phyloP scores from a whole-genome alignment of 257 asterid genomes.

The Paraleonurus japonicus region DNA sequence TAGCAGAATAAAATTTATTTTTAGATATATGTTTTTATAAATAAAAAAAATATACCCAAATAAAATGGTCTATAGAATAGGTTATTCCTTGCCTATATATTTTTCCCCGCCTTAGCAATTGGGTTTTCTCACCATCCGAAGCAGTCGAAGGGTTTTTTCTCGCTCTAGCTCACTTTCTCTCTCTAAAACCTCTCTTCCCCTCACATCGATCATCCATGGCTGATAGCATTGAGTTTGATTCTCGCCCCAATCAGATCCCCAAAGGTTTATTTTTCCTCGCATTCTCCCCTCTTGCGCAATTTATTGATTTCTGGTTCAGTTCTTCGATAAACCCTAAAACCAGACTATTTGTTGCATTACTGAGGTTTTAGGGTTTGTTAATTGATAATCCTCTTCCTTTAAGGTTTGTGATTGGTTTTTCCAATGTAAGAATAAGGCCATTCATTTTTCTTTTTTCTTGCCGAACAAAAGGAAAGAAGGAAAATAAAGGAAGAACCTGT shows the following conservation, averaged over 20 bases:
- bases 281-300: constrained; percentile 8
- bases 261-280: constrained; percentile 34
- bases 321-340: constrained; percentile 34
- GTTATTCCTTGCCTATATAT: background rate
- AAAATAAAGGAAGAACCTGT: background rate
- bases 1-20: too few species aligned
- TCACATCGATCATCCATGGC: constrained; percentile 58
- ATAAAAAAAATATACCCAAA: too few species aligned
- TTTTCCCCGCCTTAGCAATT: background rate
- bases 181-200: background rate
- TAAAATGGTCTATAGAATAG: too few species aligned
- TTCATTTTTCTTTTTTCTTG: background rate
- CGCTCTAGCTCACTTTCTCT: constrained; percentile 23
- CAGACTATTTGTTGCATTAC: constrained; percentile 11
- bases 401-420: constrained; percentile 5
- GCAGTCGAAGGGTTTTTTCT: constrained; percentile 28
- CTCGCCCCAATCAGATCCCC: constrained; percentile 59
- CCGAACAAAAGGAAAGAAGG: background rate
- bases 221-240: constrained; percentile 48
- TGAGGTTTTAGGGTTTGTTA: constrained; percentile 40
- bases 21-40: too few species aligned
- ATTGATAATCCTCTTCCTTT: background rate
- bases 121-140: background rate
- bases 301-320: background rate
- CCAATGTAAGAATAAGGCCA: constrained; percentile 4